Conservation (phyloP, 345 rosid species). For the Dipteronia dyeriana region DNA sequence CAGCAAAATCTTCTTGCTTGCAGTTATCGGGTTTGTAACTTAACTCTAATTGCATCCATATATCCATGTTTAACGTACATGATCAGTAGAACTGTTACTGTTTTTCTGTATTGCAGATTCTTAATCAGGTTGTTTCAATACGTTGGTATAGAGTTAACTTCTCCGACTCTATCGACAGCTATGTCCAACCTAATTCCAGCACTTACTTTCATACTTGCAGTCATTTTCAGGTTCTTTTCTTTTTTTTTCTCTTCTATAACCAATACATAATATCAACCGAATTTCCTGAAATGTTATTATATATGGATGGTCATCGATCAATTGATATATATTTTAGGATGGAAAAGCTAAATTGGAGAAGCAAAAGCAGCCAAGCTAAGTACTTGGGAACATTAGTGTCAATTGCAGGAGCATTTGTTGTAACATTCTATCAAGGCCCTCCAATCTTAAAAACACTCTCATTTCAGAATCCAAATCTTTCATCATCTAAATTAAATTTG, state of each 20-base stretch:
- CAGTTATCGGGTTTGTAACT: slow-evolving; percentile 41
- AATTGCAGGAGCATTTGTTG: slow-evolving; percentile 58
- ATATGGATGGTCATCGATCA: not conserved
- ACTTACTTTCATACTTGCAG: slow-evolving; percentile 56
- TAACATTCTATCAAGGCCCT: slow-evolving; percentile 66
- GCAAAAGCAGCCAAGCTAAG: slow-evolving; percentile 55
- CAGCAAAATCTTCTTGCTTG: slow-evolving; percentile 43
- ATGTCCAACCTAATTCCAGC: slow-evolving; percentile 64
- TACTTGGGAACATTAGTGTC: slow-evolving; percentile 55
- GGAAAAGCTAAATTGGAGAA: slow-evolving; percentile 58
- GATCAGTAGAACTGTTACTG: too few species aligned
- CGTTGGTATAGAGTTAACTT: slow-evolving; percentile 54
- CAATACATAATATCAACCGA: too few species aligned
- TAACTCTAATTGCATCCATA: too few species aligned
- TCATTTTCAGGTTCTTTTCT: slow-evolving; percentile 46
- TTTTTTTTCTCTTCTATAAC: not conserved
- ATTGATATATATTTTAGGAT: slow-evolving; percentile 35
- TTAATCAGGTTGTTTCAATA: slow-evolving; percentile 39
- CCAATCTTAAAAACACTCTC: slow-evolving; percentile 4
- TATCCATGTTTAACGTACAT: too few species aligned
- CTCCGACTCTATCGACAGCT: slow-evolving; percentile 59
- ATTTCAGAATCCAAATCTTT: too few species aligned
- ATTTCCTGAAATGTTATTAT: not conserved
- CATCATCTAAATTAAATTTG: slow-evolving; percentile 43
- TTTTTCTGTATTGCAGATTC: slow-evolving; percentile 21